Percentiles rank a stretch among this genome's conserved stretches.
Evolutionary conservation across 371 early-diverging fungal species (phyloP).

Genomic region (Coemansia sp.): DNA sequence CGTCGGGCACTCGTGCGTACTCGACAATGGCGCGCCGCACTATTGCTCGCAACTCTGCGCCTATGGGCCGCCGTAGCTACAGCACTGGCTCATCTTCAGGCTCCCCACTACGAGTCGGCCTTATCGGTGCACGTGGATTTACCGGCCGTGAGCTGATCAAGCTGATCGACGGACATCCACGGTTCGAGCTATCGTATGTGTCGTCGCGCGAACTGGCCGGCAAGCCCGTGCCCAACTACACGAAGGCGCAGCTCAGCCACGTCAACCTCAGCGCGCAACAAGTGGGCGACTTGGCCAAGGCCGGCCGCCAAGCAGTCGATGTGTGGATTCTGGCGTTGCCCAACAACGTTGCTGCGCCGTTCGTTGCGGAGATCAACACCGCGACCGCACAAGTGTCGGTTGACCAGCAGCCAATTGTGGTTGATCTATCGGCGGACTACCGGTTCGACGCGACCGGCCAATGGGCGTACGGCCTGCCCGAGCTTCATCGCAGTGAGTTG

Average conservation of each 20-base stretch:
- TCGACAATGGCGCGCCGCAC: slow-evolving; percentile 28
- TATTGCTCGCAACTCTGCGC: slow-evolving; percentile 19
- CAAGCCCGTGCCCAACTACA: slow-evolving; percentile 75
- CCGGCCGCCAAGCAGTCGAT: slow-evolving; percentile 67
- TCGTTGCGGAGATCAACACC: slow-evolving; percentile 75
- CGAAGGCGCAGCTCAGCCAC: slow-evolving; percentile 67
- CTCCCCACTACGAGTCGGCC: slow-evolving; percentile 63
- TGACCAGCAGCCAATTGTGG: slow-evolving; percentile 64
- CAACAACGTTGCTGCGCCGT: slow-evolving; percentile 87
- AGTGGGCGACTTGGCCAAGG: slow-evolving; percentile 47
- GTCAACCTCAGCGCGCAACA: slow-evolving; percentile 77
- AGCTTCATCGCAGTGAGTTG: slow-evolving; percentile 65
- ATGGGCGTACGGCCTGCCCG: slow-evolving; percentile 94
- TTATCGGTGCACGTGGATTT: slow-evolving; percentile 96
- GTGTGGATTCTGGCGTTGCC: slow-evolving; percentile 95
- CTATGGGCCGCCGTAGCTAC: slow-evolving; percentile 57
- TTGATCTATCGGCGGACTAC: slow-evolving; percentile 92
- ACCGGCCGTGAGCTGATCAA: slow-evolving; percentile 92
- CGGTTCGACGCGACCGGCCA: slow-evolving; percentile 69
- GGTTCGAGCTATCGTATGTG: slow-evolving; percentile 80
- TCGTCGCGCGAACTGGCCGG: slow-evolving; percentile 91
- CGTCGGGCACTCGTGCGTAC: slow-evolving; percentile 14
- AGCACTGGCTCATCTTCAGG: slow-evolving; percentile 37
- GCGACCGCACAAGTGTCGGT: slow-evolving; percentile 56
- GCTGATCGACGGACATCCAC: slow-evolving; percentile 82